These are phyloP conservation scores for Stipa capillata DNA, from an alignment of 176 grass and related monocot genomes.

Conservation along the genomic window DNA sequence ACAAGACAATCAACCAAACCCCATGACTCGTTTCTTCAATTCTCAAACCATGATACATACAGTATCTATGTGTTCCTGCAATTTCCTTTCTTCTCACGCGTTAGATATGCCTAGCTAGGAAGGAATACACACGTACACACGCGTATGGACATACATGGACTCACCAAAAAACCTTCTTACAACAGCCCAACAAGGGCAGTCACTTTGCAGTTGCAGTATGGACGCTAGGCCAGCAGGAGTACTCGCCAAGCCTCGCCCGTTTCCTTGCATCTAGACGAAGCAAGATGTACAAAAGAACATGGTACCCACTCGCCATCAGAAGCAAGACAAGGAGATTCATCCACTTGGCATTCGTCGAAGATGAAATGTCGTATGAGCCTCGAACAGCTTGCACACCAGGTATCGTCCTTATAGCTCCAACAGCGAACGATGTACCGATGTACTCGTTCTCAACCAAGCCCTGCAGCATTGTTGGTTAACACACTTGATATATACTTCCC, in stretches of 20 bases:
- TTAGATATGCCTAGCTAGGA: background rate
- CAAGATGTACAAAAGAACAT: slow-evolving; percentile 46
- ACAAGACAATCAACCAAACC: too few species aligned
- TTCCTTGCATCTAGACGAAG: slow-evolving; percentile 56
- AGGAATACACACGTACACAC: slow-evolving; percentile 6
- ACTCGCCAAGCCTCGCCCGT: background rate
- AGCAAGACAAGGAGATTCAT: slow-evolving; percentile 64
- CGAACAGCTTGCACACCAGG: slow-evolving; percentile 74
- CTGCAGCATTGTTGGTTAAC: slow-evolving; percentile 18
- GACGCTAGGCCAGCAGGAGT: slow-evolving; percentile 38
- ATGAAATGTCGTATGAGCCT: slow-evolving; percentile 72
- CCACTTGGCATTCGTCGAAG: slow-evolving; percentile 62
- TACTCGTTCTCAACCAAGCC: slow-evolving; percentile 94
- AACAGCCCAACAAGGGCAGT: too few species aligned
- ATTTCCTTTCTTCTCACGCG: background rate
- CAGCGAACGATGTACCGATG: slow-evolving; percentile 70
- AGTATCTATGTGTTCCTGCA: background rate
- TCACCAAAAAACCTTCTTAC: background rate
- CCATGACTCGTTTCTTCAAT: background rate
- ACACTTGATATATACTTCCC: too few species aligned
- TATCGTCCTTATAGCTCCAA: slow-evolving; percentile 76
- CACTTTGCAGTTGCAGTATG: slow-evolving; percentile 28
- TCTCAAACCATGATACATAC: background rate
- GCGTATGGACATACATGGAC: background rate
- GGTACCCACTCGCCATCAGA: slow-evolving; percentile 68